A percentile compares a stretch with the other conserved stretches of the same genome.
phyloP scores from a whole-genome alignment of 768 basidiomycete species.

The Sistotremastrum niveocremeum region DNA sequence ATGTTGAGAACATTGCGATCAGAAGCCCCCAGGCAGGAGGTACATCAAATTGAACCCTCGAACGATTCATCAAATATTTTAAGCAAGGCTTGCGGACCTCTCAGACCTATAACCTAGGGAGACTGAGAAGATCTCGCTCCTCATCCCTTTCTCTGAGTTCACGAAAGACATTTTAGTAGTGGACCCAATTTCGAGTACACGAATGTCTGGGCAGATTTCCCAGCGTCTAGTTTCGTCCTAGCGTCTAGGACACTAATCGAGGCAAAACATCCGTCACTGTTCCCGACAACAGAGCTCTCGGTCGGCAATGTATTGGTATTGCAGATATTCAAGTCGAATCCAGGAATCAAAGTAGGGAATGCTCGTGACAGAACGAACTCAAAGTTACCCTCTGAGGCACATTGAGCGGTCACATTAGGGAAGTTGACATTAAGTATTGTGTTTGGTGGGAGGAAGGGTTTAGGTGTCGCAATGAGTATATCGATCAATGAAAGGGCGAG shows the following conservation, averaged over 20 bases:
- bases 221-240: constrained; percentile 19
- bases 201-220: constrained; percentile 15
- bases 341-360: not conserved
- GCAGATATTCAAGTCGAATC: constrained; percentile 3
- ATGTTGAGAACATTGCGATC: too few species aligned
- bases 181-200: constrained; percentile 13
- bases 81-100: too few species aligned
- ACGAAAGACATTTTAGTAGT: constrained; percentile 9
- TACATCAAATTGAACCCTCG: too few species aligned
- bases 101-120: too few species aligned
- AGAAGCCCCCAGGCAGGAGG: too few species aligned
- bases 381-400: not conserved
- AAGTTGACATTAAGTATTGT: constrained; percentile 7
- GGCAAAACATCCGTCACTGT: constrained; percentile 15
- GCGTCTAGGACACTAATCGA: constrained; percentile 20
- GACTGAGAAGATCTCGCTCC: too few species aligned
- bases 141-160: too few species aligned
- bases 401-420: not conserved
- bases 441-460: constrained; percentile 3
- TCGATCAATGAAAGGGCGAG: not conserved
- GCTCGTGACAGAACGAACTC: constrained; percentile 4
- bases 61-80: too few species aligned
- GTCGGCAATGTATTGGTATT: constrained; percentile 1
- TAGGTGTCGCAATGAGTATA: constrained; percentile 1
- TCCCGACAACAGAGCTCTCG: constrained; percentile 6